Evolutionary conservation across 1,284 basidiomycete genomes (phyloP).

Genomic region (Rhodotorula sp.): DNA sequence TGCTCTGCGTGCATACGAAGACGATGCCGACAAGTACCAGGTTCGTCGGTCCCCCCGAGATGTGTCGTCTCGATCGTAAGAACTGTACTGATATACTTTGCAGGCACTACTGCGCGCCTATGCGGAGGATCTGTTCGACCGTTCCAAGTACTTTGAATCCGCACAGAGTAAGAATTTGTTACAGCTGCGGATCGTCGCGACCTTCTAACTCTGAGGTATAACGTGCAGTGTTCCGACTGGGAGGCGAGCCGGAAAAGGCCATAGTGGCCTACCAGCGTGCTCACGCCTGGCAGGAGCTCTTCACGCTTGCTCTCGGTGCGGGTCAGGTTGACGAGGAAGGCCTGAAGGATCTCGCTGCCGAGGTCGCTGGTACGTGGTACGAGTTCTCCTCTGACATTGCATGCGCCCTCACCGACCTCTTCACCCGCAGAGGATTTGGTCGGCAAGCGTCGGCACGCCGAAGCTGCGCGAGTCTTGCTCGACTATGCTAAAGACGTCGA

Average conservation of each 20-base stretch:
- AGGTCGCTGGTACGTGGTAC: slow-evolving; percentile 38
- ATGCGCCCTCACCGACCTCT: neutral
- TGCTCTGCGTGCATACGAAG: slow-evolving; percentile 70
- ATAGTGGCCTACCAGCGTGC: slow-evolving; percentile 82
- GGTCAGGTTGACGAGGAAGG: slow-evolving; percentile 56
- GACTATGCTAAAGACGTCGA: slow-evolving; percentile 80
- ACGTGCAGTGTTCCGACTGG: slow-evolving; percentile 67
- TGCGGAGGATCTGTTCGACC: slow-evolving; percentile 83
- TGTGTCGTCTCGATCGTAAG: neutral
- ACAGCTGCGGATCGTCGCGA: neutral
- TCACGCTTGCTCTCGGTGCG: slow-evolving; percentile 64
- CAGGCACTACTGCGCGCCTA: slow-evolving; percentile 70
- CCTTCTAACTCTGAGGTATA: neutral
- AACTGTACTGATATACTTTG: slow-evolving; percentile 6
- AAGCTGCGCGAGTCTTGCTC: slow-evolving; percentile 78
- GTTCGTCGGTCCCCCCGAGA: slow-evolving; percentile 50
- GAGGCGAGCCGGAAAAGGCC: slow-evolving; percentile 63
- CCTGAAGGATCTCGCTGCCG: slow-evolving; percentile 53
- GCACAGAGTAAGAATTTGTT: slow-evolving; percentile 61
- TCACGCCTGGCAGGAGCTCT: slow-evolving; percentile 83
- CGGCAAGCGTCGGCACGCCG: slow-evolving; percentile 54
- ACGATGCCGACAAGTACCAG: slow-evolving; percentile 59
- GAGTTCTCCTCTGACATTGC: neutral
- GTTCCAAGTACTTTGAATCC: slow-evolving; percentile 77
- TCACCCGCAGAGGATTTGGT: slow-evolving; percentile 30